These are phyloP conservation scores for Crithidia sp. DNA, from an alignment of 208 protist genomes.

Conservation along the genomic window DNA sequence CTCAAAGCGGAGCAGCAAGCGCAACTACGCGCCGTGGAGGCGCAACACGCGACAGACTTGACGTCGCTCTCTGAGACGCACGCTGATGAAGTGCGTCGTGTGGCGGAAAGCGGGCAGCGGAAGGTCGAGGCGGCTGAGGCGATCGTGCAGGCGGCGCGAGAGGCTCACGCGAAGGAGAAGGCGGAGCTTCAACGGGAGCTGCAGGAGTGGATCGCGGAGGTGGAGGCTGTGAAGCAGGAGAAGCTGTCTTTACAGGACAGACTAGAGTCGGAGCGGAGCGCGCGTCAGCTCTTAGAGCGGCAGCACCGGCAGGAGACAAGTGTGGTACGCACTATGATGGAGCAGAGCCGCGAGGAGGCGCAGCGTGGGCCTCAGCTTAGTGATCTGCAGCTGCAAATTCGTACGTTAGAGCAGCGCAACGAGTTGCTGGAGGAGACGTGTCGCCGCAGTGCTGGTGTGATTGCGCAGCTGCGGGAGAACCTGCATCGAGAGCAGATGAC, in stretches of 20 bases:
- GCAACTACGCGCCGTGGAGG: slow-evolving; percentile 7
- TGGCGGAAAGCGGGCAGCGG: neutral
- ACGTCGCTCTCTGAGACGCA: slow-evolving; percentile 16
- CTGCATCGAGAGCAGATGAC: slow-evolving; percentile 42
- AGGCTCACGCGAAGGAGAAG: slow-evolving; percentile 27
- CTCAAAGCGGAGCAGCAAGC: slow-evolving; percentile 19
- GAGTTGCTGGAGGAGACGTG: slow-evolving; percentile 58
- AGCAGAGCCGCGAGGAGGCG: slow-evolving; percentile 27
- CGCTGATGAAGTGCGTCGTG: slow-evolving; percentile 1
- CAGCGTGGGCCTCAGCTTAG: slow-evolving; percentile 12
- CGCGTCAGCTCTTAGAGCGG: slow-evolving; percentile 22
- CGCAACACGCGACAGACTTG: slow-evolving; percentile 15
- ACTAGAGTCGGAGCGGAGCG: slow-evolving; percentile 18
- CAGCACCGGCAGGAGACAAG: slow-evolving; percentile 22
- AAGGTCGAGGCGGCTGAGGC: slow-evolving; percentile 15
- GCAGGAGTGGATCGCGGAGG: slow-evolving; percentile 26
- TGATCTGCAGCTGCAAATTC: slow-evolving; percentile 11
- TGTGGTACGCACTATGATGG: slow-evolving; percentile 22
- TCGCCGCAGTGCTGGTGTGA: slow-evolving; percentile 55
- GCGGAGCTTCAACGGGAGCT: slow-evolving; percentile 23
- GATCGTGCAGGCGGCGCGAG: slow-evolving; percentile 7
- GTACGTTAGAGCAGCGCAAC: slow-evolving; percentile 37
- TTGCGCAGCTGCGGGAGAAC: slow-evolving; percentile 66
- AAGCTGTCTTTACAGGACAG: neutral
- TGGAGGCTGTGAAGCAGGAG: slow-evolving; percentile 22